Percentiles rank a stretch among this genome's conserved stretches.
phyloP scores from a whole-genome alignment of 139 green algal species.

The Chlamydomonas asymmetrica region DNA sequence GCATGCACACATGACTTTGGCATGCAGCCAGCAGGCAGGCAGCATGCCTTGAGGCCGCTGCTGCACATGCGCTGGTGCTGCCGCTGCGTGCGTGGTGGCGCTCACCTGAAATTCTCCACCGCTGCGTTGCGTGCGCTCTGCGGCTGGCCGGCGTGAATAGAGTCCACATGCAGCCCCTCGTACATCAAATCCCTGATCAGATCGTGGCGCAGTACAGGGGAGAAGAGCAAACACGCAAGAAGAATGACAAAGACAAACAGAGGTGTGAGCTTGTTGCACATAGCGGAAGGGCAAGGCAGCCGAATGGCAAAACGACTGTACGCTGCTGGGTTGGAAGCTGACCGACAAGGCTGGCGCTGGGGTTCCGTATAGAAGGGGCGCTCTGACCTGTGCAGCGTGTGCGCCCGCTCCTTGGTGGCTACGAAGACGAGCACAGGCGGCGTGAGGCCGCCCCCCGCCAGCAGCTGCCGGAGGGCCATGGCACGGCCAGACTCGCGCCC shows the following conservation, averaged over 20 bases:
- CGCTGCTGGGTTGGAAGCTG: no score
- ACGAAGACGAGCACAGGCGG: slow-evolving; percentile 94
- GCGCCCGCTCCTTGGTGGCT: slow-evolving; percentile 83
- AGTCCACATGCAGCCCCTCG: slow-evolving; percentile 83
- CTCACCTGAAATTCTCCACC: slow-evolving; percentile 73
- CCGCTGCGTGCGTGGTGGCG: background rate
- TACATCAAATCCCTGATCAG: slow-evolving; percentile 86
- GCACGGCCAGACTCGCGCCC: slow-evolving; percentile 91
- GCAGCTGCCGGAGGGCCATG: slow-evolving; percentile 87
- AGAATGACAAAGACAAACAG: no score
- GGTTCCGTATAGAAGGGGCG: no score
- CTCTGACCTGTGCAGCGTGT: slow-evolving; percentile 66
- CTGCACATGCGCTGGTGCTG: background rate
- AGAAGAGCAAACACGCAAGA: no score
- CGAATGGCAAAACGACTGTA: no score
- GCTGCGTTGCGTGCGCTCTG: slow-evolving; percentile 63
- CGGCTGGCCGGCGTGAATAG: slow-evolving; percentile 78
- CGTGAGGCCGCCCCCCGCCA: slow-evolving; percentile 74
- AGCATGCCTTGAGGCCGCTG: background rate
- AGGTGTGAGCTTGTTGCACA: no score
- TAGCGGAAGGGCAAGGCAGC: no score
- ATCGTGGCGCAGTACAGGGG: no score
- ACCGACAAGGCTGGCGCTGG: no score
- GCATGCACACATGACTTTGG: no score
- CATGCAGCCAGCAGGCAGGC: no score